These are phyloP conservation scores for Sporothrix phasma DNA, from an alignment of 2,329 filamentous ascomycete species.

Conservation along the genomic window DNA sequence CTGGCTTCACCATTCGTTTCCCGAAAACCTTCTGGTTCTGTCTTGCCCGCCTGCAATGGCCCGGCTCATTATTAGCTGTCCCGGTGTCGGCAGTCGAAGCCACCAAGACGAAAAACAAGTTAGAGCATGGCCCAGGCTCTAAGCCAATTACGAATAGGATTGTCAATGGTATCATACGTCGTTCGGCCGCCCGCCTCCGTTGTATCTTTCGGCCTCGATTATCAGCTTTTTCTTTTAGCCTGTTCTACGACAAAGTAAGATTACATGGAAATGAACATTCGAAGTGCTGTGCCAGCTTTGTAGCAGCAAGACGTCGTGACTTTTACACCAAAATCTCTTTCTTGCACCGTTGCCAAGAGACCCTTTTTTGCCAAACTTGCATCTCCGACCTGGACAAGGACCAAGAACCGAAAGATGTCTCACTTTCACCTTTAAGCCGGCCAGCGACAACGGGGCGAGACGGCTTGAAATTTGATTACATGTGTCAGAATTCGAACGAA, in stretches of 20 bases:
- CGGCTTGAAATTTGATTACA: background rate
- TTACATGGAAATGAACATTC: too few species aligned
- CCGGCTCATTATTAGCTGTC: slow-evolving; percentile 1
- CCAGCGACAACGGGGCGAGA: background rate
- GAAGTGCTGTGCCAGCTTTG: too few species aligned
- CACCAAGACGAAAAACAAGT: background rate
- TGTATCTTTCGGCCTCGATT: too few species aligned
- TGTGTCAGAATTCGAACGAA: background rate
- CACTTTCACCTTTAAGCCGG: background rate
- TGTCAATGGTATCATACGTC: background rate
- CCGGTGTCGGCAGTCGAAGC: background rate
- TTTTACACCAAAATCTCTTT: too few species aligned
- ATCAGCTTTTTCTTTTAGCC: too few species aligned
- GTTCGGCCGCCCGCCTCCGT: background rate
- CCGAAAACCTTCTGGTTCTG: too few species aligned
- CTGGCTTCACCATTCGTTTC: background rate
- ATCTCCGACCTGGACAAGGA: background rate
- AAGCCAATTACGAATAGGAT: slow-evolving; percentile 1
- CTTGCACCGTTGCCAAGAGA: too few species aligned
- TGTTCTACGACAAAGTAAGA: too few species aligned
- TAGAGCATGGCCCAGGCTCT: background rate
- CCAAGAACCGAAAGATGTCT: background rate
- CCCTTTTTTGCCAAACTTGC: too few species aligned
- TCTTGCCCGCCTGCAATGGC: too few species aligned
- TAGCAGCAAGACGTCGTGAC: too few species aligned